A percentile compares a stretch with the other conserved stretches of the same genome.
Conservation (phyloP, 2,329 filamentous ascomycete genomes). For the Rasamsonia emersonii region DNA sequence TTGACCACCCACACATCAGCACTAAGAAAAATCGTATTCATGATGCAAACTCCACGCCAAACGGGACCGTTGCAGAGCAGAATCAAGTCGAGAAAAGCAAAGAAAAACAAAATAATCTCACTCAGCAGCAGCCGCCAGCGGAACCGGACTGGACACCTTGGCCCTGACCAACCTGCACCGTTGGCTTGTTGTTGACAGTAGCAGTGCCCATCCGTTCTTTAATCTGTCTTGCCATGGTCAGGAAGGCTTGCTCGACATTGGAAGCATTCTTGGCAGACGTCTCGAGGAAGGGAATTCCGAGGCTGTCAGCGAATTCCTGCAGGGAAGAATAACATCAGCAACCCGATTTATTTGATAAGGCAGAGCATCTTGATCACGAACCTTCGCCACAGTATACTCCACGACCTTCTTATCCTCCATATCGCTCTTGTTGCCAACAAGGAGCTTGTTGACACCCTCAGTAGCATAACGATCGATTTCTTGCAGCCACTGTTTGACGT, state of each 20-base stretch:
- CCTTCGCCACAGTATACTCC: slow-evolving; percentile 98
- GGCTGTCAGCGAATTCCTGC: slow-evolving; percentile 96
- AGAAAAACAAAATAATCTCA: slow-evolving; percentile 11
- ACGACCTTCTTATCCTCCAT: slow-evolving; percentile 99
- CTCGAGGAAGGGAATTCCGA: slow-evolving; percentile 98
- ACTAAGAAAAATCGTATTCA: slow-evolving; percentile 6
- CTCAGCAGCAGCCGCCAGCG: slow-evolving; percentile 84
- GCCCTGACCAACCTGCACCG: slow-evolving; percentile 89
- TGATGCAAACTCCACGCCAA: slow-evolving; percentile 12
- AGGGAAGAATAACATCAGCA: slow-evolving; percentile 9
- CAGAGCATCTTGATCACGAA: too few species aligned
- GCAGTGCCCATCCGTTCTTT: slow-evolving; percentile 99
- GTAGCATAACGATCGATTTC: slow-evolving; percentile 99
- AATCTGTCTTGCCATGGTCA: slow-evolving; percentile 99
- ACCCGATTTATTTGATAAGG: too few species aligned
- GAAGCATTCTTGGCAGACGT: slow-evolving; percentile 99
- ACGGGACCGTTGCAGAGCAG: slow-evolving; percentile 4
- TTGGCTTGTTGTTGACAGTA: slow-evolving; percentile 96
- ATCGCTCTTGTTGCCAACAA: slow-evolving; percentile 99
- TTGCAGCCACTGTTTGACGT: slow-evolving; percentile 99
- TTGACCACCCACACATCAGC: slow-evolving; percentile 1
- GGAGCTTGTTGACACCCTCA: slow-evolving; percentile 98
- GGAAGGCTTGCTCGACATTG: slow-evolving; percentile 98
- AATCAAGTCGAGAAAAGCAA: neutral
- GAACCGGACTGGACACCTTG: slow-evolving; percentile 86